These are phyloP conservation scores for Dendrobium huoshanense DNA, from an alignment of 106 monocot species.

Conservation along the genomic window DNA sequence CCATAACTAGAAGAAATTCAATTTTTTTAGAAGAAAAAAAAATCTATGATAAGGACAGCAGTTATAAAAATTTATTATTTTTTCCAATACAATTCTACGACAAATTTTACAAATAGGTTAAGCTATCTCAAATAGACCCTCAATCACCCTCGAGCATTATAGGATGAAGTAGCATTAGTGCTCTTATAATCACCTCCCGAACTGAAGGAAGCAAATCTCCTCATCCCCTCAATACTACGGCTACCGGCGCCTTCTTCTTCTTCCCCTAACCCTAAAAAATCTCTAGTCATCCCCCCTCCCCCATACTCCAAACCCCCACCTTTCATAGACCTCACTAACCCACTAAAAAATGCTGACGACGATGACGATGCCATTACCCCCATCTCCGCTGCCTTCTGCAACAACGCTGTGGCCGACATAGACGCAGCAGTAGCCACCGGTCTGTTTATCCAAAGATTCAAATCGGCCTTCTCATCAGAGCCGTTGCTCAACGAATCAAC, in stretches of 20 bases:
- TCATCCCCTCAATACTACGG: not conserved
- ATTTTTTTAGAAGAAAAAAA: no score
- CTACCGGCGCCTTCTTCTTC: not conserved
- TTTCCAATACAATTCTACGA: no score
- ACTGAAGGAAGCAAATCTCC: not conserved
- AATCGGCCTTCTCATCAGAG: not conserved
- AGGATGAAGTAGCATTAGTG: not conserved
- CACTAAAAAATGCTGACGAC: conserved; percentile 11
- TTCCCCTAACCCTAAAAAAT: conserved; percentile 11
- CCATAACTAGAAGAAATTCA: no score
- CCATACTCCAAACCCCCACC: not conserved
- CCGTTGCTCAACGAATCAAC: not conserved
- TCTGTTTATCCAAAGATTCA: not conserved
- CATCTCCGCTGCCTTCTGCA: conserved; percentile 50
- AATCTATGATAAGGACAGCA: no score
- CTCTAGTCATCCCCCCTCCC: not conserved
- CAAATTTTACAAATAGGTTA: no score
- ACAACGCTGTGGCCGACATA: conserved; percentile 47
- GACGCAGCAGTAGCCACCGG: conserved; percentile 6
- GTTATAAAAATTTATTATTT: no score
- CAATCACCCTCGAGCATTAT: not conserved
- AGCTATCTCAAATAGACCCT: not conserved
- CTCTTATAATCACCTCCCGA: not conserved
- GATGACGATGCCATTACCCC: conserved; percentile 15
- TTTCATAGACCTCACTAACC: conserved; percentile 11